Conservation (phyloP, 176 grass and related monocot genomes). For the Elaeis guineensis region DNA sequence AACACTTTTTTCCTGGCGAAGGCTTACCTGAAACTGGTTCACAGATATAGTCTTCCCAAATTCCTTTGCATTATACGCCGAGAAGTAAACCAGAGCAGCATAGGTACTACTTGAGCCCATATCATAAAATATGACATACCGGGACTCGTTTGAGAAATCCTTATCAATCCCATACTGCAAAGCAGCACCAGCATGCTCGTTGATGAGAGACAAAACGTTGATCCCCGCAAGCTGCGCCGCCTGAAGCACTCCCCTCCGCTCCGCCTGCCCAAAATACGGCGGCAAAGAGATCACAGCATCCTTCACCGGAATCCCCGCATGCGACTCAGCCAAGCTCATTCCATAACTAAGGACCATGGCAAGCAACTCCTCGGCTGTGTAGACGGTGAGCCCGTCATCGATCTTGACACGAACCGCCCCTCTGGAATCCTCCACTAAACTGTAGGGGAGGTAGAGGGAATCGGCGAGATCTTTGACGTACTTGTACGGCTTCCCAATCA, state of each 20-base stretch:
- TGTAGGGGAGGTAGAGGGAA: conserved; percentile 77
- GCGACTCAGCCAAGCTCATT: conserved; percentile 52
- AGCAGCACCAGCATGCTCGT: conserved; percentile 90
- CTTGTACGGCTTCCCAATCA: conserved; percentile 66
- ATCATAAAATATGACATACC: conserved; percentile 90
- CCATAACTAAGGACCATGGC: conserved; percentile 81
- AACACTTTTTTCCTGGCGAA: background rate
- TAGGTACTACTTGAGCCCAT: conserved; percentile 96
- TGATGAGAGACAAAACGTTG: conserved; percentile 83
- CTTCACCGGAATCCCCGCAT: conserved; percentile 58
- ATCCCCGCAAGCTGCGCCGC: conserved; percentile 80
- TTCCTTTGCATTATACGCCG: conserved; percentile 74
- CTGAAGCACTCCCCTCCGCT: conserved; percentile 67
- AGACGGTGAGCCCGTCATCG: conserved; percentile 64
- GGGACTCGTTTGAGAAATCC: conserved; percentile 74
- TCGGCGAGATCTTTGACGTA: conserved; percentile 38
- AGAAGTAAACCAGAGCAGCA: conserved; percentile 84
- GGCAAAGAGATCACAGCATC: conserved; percentile 86
- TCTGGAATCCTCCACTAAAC: conserved; percentile 73
- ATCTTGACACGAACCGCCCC: conserved; percentile 50
- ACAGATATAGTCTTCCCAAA: conserved; percentile 68
- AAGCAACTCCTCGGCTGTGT: conserved; percentile 70
- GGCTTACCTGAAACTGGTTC: conserved; percentile 83
- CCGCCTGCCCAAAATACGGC: conserved; percentile 77
- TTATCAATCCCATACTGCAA: conserved; percentile 99